A percentile compares a stretch with the other conserved stretches of the same genome.
phyloP scores from a whole-genome alignment of 352 stramenopile species.

The Phytophthora colocasiae region DNA sequence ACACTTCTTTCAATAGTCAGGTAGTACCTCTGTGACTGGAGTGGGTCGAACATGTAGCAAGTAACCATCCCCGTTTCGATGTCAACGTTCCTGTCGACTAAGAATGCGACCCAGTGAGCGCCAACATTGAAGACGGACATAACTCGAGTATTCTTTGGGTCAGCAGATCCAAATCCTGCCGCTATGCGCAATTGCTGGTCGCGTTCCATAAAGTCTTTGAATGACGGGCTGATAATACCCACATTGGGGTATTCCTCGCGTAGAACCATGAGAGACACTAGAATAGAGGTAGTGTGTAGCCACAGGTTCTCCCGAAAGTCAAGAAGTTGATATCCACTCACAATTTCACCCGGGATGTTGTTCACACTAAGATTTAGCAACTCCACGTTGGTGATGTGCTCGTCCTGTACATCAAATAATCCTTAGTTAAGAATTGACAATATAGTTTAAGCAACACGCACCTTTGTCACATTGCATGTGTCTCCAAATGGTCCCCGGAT shows the following conservation, averaged over 20 bases:
- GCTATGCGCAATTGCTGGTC: neutral
- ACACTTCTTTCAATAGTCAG: conserved; percentile 2
- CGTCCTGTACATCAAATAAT: neutral
- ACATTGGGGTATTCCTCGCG: neutral
- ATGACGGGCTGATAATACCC: neutral
- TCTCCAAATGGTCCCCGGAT: neutral
- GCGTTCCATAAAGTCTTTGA: neutral
- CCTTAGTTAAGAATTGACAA: too few species aligned
- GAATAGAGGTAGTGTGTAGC: neutral
- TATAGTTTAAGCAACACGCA: neutral
- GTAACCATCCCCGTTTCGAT: neutral
- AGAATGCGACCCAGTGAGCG: neutral
- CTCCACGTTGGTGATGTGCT: neutral
- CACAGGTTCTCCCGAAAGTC: conserved; percentile 4
- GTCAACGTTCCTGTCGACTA: neutral
- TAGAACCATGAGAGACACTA: neutral
- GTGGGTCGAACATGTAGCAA: conserved; percentile 4
- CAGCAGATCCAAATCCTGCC: neutral
- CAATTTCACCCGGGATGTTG: neutral
- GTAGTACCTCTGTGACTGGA: neutral
- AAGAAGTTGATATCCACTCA: neutral
- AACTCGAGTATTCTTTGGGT: neutral
- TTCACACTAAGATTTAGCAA: neutral
- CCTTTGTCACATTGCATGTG: neutral
- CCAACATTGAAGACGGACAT: neutral